Evolutionary conservation across 1,284 basidiomycete species (phyloP).

Genomic region (Pseudozyma sp.): DNA sequence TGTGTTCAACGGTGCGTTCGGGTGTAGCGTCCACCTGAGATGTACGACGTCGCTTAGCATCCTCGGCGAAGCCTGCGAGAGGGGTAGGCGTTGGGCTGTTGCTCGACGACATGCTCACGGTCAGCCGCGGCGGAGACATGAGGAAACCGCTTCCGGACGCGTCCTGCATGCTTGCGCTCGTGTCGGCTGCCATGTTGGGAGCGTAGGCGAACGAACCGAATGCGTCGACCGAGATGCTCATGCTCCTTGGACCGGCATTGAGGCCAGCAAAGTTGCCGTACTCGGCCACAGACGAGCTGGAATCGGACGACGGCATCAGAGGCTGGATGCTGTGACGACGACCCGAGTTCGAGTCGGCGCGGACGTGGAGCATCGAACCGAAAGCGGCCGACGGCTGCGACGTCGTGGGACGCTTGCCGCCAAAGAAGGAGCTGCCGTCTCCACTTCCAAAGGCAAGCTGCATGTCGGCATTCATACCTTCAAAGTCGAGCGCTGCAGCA

Average conservation of each 20-base stretch:
- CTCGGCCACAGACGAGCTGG: conserved; percentile 29
- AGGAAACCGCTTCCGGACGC: conserved; percentile 51
- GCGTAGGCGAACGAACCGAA: conserved; percentile 23
- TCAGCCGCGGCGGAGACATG: conserved; percentile 62
- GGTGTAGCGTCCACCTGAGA: conserved; percentile 40
- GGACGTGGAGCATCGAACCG: conserved; percentile 29
- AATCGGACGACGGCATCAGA: conserved; percentile 44
- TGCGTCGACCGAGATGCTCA: conserved; percentile 44
- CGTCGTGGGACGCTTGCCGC: conserved; percentile 39
- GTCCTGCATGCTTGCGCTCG: conserved; percentile 13
- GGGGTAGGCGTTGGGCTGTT: conserved; percentile 24
- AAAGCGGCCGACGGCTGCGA: conserved; percentile 10
- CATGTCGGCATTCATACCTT: conserved; percentile 36
- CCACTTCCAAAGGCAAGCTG: conserved; percentile 15
- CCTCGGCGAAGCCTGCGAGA: conserved; percentile 29
- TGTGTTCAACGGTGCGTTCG: conserved; percentile 30
- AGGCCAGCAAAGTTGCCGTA: conserved; percentile 20
- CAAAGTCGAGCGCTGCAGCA: conserved; percentile 46
- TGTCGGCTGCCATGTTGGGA: conserved; percentile 17
- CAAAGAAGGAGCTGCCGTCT: conserved; percentile 18
- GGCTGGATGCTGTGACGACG: conserved; percentile 61
- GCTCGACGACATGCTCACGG: conserved; percentile 53
- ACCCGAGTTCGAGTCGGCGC: conserved; percentile 40
- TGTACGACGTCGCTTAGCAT: conserved; percentile 56
- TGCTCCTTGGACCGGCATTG: conserved; percentile 27